These are phyloP conservation scores for Penicillium oxalicum DNA, from an alignment of 2,329 filamentous ascomycete genomes.

Conservation along the genomic window DNA sequence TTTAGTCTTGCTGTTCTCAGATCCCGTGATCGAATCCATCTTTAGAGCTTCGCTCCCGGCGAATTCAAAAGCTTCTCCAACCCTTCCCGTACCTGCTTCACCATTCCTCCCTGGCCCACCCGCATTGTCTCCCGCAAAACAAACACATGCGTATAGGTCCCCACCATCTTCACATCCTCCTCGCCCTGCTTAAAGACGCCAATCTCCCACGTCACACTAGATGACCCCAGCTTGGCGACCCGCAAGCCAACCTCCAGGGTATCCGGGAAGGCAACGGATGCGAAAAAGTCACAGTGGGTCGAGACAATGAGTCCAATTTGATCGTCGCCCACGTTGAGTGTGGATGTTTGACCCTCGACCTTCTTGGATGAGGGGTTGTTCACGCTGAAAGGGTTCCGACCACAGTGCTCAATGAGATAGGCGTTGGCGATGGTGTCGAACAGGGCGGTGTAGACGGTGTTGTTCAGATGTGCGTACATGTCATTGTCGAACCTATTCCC, in stretches of 20 bases:
- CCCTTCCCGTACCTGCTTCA: conserved; percentile 41
- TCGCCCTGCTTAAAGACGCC: conserved; percentile 73
- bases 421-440: conserved; percentile 89
- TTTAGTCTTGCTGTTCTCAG: no score
- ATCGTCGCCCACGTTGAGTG: conserved; percentile 32
- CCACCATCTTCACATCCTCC: conserved; percentile 72
- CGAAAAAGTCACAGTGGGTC: conserved; percentile 79
- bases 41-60: conserved; percentile 24
- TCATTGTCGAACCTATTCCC: conserved; percentile 75
- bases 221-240: conserved; percentile 76
- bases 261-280: conserved; percentile 72
- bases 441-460: conserved; percentile 76
- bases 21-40: no score
- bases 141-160: conserved; percentile 82
- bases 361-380: conserved; percentile 18
- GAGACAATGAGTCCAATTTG: conserved; percentile 82
- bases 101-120: conserved; percentile 56
- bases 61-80: conserved; percentile 51
- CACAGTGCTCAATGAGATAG: conserved; percentile 75
- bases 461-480: conserved; percentile 93
- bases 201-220: conserved; percentile 85
- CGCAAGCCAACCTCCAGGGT: conserved; percentile 74
- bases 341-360: conserved; percentile 7
- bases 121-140: conserved; percentile 67
- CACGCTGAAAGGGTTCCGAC: conserved; percentile 62